These are phyloP conservation scores for Saitozyma podzolica DNA, from an alignment of 768 basidiomycete species.

Conservation along the genomic window DNA sequence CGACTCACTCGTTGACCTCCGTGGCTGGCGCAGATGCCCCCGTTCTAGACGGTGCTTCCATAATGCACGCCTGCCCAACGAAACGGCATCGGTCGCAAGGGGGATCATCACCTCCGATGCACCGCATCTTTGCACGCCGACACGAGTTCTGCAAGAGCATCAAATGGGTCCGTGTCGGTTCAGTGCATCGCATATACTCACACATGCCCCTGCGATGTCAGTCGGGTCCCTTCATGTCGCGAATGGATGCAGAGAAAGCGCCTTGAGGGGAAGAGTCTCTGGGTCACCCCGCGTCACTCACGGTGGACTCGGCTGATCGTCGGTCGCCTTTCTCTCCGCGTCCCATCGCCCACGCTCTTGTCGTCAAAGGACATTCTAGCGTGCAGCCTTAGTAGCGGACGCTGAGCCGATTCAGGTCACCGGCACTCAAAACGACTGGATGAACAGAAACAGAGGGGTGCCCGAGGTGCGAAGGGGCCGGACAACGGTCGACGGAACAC, in stretches of 20 bases:
- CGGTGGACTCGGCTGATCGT: slow-evolving; percentile 51
- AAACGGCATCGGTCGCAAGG: slow-evolving; percentile 90
- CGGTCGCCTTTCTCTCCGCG: slow-evolving; percentile 36
- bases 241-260: not conserved
- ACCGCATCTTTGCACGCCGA: slow-evolving; percentile 95
- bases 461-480: too few species aligned
- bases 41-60: slow-evolving; percentile 73
- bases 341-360: slow-evolving; percentile 16
- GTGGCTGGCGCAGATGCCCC: slow-evolving; percentile 53
- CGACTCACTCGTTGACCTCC: slow-evolving; percentile 43
- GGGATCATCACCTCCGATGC: slow-evolving; percentile 91
- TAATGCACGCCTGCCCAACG: slow-evolving; percentile 84
- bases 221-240: too few species aligned
- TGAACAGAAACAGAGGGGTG: too few species aligned
- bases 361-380: slow-evolving; percentile 1
- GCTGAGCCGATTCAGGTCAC: too few species aligned
- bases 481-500: too few species aligned
- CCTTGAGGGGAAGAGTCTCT: not conserved
- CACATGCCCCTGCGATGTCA: slow-evolving; percentile 39
- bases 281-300: slow-evolving; percentile 19
- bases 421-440: too few species aligned
- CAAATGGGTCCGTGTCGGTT: not conserved
- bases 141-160: slow-evolving; percentile 75
- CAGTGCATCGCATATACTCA: slow-evolving; percentile 12
- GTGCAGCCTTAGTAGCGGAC: too few species aligned